These are phyloP conservation scores for Platismatia glauca DNA, from an alignment of 495 filamentous ascomycete species.

Conservation along the genomic window DNA sequence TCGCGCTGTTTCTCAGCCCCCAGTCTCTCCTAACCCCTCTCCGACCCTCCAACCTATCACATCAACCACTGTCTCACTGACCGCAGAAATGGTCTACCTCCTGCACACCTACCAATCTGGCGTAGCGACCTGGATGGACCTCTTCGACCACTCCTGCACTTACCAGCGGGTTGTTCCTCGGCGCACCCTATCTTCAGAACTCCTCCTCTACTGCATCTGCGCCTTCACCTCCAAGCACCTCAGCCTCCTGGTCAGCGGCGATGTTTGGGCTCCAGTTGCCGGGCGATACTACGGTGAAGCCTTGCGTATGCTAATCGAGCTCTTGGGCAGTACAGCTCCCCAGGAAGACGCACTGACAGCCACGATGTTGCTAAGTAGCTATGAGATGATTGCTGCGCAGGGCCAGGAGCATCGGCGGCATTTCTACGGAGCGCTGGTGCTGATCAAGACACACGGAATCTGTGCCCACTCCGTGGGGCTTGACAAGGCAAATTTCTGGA, in stretches of 20 bases:
- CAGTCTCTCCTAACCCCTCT: neutral
- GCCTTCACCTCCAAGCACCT: neutral
- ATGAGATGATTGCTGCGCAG: neutral
- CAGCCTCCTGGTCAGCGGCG: neutral
- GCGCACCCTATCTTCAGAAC: neutral
- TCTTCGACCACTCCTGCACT: neutral
- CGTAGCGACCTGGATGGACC: neutral
- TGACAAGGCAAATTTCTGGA: neutral
- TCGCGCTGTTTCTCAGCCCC: neutral
- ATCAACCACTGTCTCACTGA: neutral
- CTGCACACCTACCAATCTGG: neutral
- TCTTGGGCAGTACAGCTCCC: neutral
- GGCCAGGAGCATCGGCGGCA: neutral
- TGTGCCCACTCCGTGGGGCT: neutral
- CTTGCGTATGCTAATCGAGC: neutral
- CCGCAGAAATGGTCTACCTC: neutral
- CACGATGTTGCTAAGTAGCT: neutral
- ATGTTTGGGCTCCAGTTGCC: neutral
- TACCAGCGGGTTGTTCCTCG: neutral
- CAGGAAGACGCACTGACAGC: neutral
- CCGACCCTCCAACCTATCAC: neutral
- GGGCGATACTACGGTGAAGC: neutral
- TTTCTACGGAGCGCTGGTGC: neutral
- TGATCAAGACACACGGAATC: neutral
- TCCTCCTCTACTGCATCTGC: neutral